These are phyloP conservation scores for Pyricularia grisea DNA, from an alignment of 2,329 filamentous ascomycete genomes.

Conservation along the genomic window DNA sequence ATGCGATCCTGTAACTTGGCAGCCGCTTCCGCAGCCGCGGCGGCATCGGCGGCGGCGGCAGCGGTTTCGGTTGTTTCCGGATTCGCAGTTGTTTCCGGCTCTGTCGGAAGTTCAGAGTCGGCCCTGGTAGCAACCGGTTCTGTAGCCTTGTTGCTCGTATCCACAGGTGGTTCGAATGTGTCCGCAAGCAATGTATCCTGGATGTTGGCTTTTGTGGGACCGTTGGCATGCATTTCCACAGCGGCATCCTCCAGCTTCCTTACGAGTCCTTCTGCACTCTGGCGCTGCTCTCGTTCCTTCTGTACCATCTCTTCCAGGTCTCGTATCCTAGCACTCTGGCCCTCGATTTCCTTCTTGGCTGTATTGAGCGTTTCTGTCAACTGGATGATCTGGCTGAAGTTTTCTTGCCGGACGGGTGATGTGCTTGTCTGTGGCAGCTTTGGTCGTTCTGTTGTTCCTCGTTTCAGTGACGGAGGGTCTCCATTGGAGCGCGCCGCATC, in stretches of 20 bases:
- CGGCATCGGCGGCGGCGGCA: neutral
- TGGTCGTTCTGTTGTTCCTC: slow-evolving; percentile 65
- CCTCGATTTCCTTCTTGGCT: slow-evolving; percentile 79
- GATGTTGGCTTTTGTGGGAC: slow-evolving; percentile 21
- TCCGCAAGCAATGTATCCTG: slow-evolving; percentile 32
- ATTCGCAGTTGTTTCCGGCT: neutral
- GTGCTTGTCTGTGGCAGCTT: slow-evolving; percentile 35
- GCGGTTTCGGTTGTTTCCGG: neutral
- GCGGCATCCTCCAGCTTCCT: slow-evolving; percentile 55
- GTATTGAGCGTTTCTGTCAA: slow-evolving; percentile 77
- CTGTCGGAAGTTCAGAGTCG: neutral
- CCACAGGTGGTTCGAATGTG: slow-evolving; percentile 33
- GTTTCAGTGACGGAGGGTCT: slow-evolving; percentile 56
- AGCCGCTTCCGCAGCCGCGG: slow-evolving; percentile 7
- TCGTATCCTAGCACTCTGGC: slow-evolving; percentile 69
- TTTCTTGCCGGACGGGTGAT: slow-evolving; percentile 52
- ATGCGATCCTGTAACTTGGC: slow-evolving; percentile 57
- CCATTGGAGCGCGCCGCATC: slow-evolving; percentile 46
- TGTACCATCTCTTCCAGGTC: slow-evolving; percentile 71
- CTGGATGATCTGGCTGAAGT: slow-evolving; percentile 65
- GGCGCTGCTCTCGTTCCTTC: slow-evolving; percentile 72
- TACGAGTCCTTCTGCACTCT: slow-evolving; percentile 75
- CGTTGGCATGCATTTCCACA: slow-evolving; percentile 26
- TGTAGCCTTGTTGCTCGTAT: slow-evolving; percentile 17
- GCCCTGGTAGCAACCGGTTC: neutral